Percentiles rank a stretch among this genome's conserved stretches.
These are phyloP conservation scores for Coemansia sp. DNA, from an alignment of 192 early-diverging fungal species.

Conservation along the genomic window DNA sequence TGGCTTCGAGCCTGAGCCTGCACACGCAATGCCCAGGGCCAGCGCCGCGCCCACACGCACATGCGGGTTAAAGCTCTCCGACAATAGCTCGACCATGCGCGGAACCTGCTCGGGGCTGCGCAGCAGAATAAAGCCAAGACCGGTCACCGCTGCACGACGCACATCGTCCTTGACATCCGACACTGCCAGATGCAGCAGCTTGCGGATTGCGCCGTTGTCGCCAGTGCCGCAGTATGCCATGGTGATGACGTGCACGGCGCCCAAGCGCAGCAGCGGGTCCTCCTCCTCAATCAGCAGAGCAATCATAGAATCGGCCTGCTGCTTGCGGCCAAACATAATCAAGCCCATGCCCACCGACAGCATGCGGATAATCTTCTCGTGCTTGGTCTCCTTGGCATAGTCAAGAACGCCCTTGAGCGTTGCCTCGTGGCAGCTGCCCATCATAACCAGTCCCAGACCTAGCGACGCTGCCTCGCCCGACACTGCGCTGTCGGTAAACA, in stretches of 20 bases:
- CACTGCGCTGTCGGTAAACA: constrained; percentile 94
- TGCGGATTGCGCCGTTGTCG: constrained; percentile 93
- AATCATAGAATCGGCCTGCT: constrained; percentile 89
- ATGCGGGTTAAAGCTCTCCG: constrained; percentile 98
- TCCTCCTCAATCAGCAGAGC: constrained; percentile 85
- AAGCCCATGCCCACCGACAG: constrained; percentile 90
- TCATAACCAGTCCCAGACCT: constrained; percentile 96
- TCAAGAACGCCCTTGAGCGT: constrained; percentile 93
- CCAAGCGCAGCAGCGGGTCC: constrained; percentile 93
- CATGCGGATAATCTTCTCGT: constrained; percentile 99
- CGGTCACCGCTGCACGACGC: constrained; percentile 96
- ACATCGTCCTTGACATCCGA: constrained; percentile 99
- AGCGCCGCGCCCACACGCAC: constrained; percentile 95
- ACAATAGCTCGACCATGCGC: constrained; percentile 94
- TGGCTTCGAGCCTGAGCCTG: constrained; percentile 88
- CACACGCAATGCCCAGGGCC: constrained; percentile 96
- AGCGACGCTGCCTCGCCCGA: constrained; percentile 96
- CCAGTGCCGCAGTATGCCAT: constrained; percentile 98
- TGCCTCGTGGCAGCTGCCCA: constrained; percentile 80
- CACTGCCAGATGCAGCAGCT: constrained; percentile 95
- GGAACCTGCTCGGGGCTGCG: constrained; percentile 94
- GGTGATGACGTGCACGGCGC: constrained; percentile 95
- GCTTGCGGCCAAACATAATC: constrained; percentile 97
- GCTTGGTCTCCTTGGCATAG: constrained; percentile 97
- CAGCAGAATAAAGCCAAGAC: constrained; percentile 93